Evolutionary conservation across 2,329 filamentous ascomycete species (phyloP), one percentile per base, ranked within the genome.

Genomic region (Trichoderma sp.): DNA sequence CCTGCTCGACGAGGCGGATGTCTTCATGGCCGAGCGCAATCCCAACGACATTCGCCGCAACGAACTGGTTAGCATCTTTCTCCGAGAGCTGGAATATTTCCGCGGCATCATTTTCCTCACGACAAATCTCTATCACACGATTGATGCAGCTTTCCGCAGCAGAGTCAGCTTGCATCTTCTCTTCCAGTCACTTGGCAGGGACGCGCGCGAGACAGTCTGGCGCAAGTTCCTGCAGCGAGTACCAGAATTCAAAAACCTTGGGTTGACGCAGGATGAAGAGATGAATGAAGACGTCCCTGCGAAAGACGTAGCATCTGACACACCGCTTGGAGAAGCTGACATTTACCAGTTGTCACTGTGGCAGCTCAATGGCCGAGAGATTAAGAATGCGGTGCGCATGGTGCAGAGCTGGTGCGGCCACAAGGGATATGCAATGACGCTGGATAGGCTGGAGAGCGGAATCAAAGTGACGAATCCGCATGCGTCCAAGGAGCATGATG

Each of bases 1-100:
- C 24, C 77, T 87, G 4, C 80, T 87, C 3, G 85, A 86, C 71
- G 85, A 86, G 75, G 84, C 84, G 8, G 85, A 86, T 70, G 83
- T 87, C 2, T 87, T 86, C 75, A 81, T 87, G 75, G 81, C 82
- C 1, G 78, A 81, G 75, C 80, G 85, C 5, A 77, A 82, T 64
- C 79, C 79, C 49, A 78, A 79, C 49, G 81, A 86, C 71, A 79
- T 86, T 16, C 77, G 78, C 49, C 79, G 83, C 19, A 87, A 87
- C 73, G 83, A 82, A 59, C 77, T 86, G 4, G 82, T 84, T 5
- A 82, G 80, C 65, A 83, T 84, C 70, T 84, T 85, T 71, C 75
- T 84, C 27, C 78, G 81, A 24, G 81, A 83, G 76, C 77, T 84
- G 29, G 82, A 83, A 73, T 83, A 83, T 73, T 84, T 78, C 70